phyloP scores from a whole-genome alignment of 2,329 filamentous ascomycete species.

The Harringtonia lauricola region DNA sequence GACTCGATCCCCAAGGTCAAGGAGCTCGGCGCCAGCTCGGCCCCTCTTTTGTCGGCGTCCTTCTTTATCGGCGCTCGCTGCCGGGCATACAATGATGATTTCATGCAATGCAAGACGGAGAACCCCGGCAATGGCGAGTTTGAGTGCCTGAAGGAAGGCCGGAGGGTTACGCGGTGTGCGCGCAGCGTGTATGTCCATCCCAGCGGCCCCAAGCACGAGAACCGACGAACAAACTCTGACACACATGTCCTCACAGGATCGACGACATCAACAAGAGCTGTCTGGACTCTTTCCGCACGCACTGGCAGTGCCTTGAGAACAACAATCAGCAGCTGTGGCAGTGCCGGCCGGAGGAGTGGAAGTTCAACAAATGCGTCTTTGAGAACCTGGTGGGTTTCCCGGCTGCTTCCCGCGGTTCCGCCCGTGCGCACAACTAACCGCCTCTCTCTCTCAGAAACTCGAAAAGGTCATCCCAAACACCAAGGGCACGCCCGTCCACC shows the following conservation, averaged over 20 bases:
- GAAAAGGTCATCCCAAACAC: conserved; percentile 72
- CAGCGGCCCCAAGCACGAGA: no score
- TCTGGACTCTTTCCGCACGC: conserved; percentile 77
- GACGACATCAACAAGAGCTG: conserved; percentile 95
- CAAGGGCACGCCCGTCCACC: conserved; percentile 61
- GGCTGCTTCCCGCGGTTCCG: background rate
- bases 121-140: conserved; percentile 82
- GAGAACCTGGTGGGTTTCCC: conserved; percentile 66
- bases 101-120: conserved; percentile 99
- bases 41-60: conserved; percentile 79
- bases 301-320: conserved; percentile 94
- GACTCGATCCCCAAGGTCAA: conserved; percentile 83
- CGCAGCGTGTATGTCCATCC: conserved; percentile 93
- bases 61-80: conserved; percentile 98
- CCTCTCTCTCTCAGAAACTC: conserved; percentile 47
- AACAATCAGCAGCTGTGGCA: conserved; percentile 98
- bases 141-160: conserved; percentile 91
- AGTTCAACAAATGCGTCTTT: conserved; percentile 89
- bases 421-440: background rate
- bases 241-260: conserved; percentile 46
- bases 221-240: background rate
- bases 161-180: conserved; percentile 93
- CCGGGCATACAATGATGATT: conserved; percentile 95
- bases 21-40: conserved; percentile 88
- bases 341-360: conserved; percentile 78